Conservation (phyloP, 805 yeast species). For the Wickerhamiella lipophila region DNA sequence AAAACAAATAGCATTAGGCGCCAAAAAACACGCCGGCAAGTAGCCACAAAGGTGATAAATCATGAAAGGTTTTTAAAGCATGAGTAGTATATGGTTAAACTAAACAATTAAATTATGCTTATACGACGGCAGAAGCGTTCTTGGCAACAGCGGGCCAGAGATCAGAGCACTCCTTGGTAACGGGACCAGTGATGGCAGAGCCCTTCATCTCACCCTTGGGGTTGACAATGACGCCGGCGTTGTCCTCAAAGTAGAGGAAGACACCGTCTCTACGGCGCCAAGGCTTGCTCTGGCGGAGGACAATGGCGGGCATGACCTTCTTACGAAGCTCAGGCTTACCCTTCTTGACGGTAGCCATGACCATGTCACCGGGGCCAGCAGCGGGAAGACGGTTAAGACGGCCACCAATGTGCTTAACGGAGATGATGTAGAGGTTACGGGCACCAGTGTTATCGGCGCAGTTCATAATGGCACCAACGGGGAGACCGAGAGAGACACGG, state of each 20-base stretch:
- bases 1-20: too few species aligned
- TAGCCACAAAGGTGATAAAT: too few species aligned
- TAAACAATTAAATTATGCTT: conserved; percentile 27
- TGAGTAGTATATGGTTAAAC: neutral
- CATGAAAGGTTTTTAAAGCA: too few species aligned
- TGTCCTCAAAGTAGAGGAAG: conserved; percentile 98
- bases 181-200: conserved; percentile 99
- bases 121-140: conserved; percentile 99
- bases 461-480: conserved; percentile 99
- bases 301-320: conserved; percentile 99
- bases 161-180: conserved; percentile 99
- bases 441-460: conserved; percentile 99
- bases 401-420: conserved; percentile 99
- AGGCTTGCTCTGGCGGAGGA: conserved; percentile 97
- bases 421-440: conserved; percentile 94
- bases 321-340: conserved; percentile 99
- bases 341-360: conserved; percentile 90
- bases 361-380: conserved; percentile 94
- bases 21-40: too few species aligned
- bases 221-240: conserved; percentile 99
- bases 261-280: conserved; percentile 99
- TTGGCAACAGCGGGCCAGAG: conserved; percentile 99
- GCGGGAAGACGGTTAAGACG: conserved; percentile 99
- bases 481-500: conserved; percentile 99
- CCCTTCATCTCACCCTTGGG: conserved; percentile 99